phyloP scores from a whole-genome alignment of 169 alveolate genomes.

The Plasmodium ovale region DNA sequence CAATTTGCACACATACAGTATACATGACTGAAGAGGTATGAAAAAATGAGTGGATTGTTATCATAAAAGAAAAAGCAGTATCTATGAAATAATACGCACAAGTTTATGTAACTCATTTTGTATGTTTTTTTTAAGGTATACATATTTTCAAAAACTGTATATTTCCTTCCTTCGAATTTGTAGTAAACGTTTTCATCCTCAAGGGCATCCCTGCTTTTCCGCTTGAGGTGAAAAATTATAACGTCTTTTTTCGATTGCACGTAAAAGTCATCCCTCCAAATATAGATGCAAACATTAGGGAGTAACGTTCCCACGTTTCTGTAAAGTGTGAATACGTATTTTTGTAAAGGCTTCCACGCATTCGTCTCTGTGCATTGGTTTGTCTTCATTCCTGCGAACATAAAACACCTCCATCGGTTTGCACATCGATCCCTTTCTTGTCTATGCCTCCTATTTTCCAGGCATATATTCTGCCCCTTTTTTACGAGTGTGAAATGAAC shows the following conservation, averaged over 20 bases:
- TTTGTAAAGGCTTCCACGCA: background rate
- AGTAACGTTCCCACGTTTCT: background rate
- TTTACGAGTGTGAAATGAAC: background rate
- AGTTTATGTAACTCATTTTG: constrained; percentile 46
- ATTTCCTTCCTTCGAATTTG: constrained; percentile 34
- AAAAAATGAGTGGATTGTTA: constrained; percentile 32
- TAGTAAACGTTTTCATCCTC: constrained; percentile 19
- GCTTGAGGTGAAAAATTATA: constrained; percentile 42
- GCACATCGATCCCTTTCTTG: background rate
- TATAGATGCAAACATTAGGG: constrained; percentile 2
- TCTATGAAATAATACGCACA: constrained; percentile 65
- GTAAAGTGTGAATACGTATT: constrained; percentile 1
- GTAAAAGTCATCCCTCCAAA: constrained; percentile 12
- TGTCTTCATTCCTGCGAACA: background rate
- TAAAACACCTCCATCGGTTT: too few relatives aligned
- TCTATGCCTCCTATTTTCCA: background rate
- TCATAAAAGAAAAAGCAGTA: constrained; percentile 68
- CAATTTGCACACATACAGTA: constrained; percentile 45
- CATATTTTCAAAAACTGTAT: constrained; percentile 39
- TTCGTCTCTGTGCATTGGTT: background rate
- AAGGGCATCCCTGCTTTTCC: background rate
- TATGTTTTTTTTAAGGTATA: constrained; percentile 47
- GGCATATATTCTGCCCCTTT: background rate
- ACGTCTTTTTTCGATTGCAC: constrained; percentile 51
- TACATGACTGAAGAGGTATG: constrained; percentile 7